A percentile compares a stretch with the other conserved stretches of the same genome.
Evolutionary conservation across 2,329 filamentous ascomycete genomes (phyloP).

Genomic region (Xylariaceae sp.): DNA sequence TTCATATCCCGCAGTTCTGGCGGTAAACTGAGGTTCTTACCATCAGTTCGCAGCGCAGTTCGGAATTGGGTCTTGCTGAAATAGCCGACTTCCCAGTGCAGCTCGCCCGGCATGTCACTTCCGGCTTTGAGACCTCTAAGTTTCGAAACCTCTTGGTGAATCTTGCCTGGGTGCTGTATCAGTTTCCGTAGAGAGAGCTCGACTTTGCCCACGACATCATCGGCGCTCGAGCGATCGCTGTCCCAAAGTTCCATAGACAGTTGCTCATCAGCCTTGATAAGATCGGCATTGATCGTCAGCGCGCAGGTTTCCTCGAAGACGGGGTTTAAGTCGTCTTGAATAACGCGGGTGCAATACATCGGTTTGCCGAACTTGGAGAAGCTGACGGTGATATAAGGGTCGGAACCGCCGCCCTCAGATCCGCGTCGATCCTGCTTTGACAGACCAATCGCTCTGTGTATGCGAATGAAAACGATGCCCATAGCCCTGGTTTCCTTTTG

Average conservation of each 20-base stretch:
- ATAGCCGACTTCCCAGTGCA: slow-evolving; percentile 95
- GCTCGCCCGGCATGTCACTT: slow-evolving; percentile 83
- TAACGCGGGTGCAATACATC: slow-evolving; percentile 95
- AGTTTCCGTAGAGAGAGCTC: slow-evolving; percentile 92
- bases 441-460: slow-evolving; percentile 78
- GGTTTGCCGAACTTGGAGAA: slow-evolving; percentile 98
- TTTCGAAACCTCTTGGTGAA: slow-evolving; percentile 84
- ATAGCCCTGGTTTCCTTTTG: slow-evolving; percentile 83
- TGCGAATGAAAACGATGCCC: slow-evolving; percentile 87
- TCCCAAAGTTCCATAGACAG: slow-evolving; percentile 95
- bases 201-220: slow-evolving; percentile 92
- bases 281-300: slow-evolving; percentile 77
- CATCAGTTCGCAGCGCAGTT: slow-evolving; percentile 76
- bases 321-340: slow-evolving; percentile 89
- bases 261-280: slow-evolving; percentile 91
- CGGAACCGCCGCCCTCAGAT: slow-evolving; percentile 78
- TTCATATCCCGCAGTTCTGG: slow-evolving; percentile 66
- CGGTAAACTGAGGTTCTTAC: slow-evolving; percentile 73
- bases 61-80: slow-evolving; percentile 89
- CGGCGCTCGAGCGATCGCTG: slow-evolving; percentile 83
- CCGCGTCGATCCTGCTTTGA: slow-evolving; percentile 87
- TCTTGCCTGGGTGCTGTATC: slow-evolving; percentile 86
- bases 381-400: slow-evolving; percentile 90
- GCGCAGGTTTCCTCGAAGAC: slow-evolving; percentile 86
- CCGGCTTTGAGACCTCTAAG: slow-evolving; percentile 77